Evolutionary conservation across 2,329 filamentous ascomycete species (phyloP), one percentile per base, ranked within the genome.

Genomic region (Hymenotorrendiella dingleyae): DNA sequence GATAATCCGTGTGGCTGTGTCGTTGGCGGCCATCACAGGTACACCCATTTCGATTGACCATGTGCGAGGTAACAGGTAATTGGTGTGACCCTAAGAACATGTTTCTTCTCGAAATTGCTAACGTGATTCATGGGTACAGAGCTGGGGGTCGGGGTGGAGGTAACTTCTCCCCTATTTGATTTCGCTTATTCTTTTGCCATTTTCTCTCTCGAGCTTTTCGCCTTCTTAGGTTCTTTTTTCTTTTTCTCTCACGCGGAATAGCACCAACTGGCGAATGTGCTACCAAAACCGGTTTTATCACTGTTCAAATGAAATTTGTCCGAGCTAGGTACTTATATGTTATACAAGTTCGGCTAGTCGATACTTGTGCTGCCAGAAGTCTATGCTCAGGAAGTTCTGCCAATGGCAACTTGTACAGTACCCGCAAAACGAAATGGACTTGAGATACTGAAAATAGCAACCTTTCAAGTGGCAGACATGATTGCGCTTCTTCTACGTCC

Each of bases 1-100:
- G n/a, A n/a, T n/a, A n/a, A 70, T 82, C 1, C 64, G 79, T 32
- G 64, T 80, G 1, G 76, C 77, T 2, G 66, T 76, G 26, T 67
- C 67, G 1, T 63, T 83, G 6, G 71, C 78, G 9, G 72, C 78
- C 1, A 67, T 82, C 21, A 73, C 74, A 2, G 67, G 67, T 0
- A 70, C 71, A 42, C 64, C 76, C 0, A 64, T 82, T 22, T 67
- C 65, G 20, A 75, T 82, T 43, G 62, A 62, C 8, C 63, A 80
- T 45, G 68, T 82, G 3, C 63, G 79, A 26, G 78, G 73, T 3
- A 80, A 80, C 43, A 67, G 78, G 14, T 30, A 51, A 40, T 29
- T n/a, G n/a, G n/a, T n/a, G n/a, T n/a, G n/a, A n/a, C n/a, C n/a
- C n/a, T n/a, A n/a, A n/a, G n/a, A n/a, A n/a, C n/a, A n/a, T n/a